These are phyloP conservation scores for Triadica sebifera DNA, from an alignment of 345 rosid species.

Conservation along the genomic window DNA sequence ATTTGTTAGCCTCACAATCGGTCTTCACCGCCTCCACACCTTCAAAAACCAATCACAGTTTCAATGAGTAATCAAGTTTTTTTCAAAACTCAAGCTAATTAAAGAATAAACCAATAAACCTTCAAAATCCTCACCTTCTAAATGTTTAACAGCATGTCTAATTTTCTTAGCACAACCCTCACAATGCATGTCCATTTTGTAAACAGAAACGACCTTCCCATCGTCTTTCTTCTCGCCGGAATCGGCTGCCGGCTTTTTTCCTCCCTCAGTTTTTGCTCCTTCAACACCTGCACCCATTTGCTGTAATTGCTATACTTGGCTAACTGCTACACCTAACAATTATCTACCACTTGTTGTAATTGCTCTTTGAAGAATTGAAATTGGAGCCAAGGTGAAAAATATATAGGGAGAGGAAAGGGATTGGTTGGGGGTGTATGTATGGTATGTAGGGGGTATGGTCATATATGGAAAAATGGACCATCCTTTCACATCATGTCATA, in stretches of 20 bases:
- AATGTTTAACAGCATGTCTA: constrained; percentile 20
- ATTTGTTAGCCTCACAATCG: constrained; percentile 31
- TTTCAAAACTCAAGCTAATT: too few species aligned
- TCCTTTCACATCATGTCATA: neutral
- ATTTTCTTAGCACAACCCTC: constrained; percentile 79
- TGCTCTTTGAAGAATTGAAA: constrained; percentile 27
- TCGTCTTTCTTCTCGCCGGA: constrained; percentile 27
- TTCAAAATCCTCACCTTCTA: constrained; percentile 23
- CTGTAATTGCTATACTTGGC: too few species aligned
- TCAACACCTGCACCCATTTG: constrained; percentile 25
- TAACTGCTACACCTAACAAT: too few species aligned
- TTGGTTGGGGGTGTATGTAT: constrained; percentile 4
- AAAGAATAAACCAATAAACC: too few species aligned
- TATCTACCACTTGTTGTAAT: neutral
- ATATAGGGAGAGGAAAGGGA: constrained; percentile 25
- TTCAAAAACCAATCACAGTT: constrained; percentile 10
- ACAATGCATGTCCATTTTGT: constrained; percentile 81
- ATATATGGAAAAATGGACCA: neutral
- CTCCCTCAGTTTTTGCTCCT: constrained; percentile 44
- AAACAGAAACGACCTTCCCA: constrained; percentile 42
- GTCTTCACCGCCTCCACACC: constrained; percentile 39
- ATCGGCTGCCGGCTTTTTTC: constrained; percentile 40
- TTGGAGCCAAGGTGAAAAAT: constrained; percentile 20
- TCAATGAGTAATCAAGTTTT: neutral
- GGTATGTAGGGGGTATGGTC: constrained; percentile 7